Conservation (phyloP, 306 rosid genomes). For the Datisca glomerata region DNA sequence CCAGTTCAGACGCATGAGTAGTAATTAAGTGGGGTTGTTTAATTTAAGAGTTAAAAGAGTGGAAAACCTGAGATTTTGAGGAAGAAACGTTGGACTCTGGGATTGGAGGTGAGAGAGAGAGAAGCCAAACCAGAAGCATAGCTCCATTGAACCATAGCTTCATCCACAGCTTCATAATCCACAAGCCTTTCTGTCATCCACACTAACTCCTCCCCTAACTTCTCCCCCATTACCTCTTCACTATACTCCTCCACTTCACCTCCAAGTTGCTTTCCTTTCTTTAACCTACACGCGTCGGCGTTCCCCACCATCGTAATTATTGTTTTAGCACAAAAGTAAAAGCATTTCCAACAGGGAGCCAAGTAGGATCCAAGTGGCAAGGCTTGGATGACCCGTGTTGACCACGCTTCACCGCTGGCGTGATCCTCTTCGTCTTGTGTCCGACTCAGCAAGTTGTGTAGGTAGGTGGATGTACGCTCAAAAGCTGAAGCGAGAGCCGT, state of each 20-base stretch:
- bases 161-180: constrained; percentile 25
- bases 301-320: constrained; percentile 10
- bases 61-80: constrained; percentile 23
- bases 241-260: background rate
- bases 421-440: background rate
- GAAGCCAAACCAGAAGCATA: constrained; percentile 22
- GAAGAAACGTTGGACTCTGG: constrained; percentile 21
- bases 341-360: constrained; percentile 13
- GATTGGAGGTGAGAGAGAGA: constrained; percentile 15
- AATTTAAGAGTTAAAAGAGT: too few species aligned
- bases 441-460: constrained; percentile 8
- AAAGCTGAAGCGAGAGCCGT: constrained; percentile 20
- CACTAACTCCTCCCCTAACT: constrained; percentile 23
- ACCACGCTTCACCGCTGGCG: constrained; percentile 7
- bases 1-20: background rate
- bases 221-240: constrained; percentile 20
- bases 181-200: constrained; percentile 24
- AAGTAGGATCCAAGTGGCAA: constrained; percentile 22
- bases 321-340: constrained; percentile 12
- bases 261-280: background rate
- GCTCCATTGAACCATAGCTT: constrained; percentile 31
- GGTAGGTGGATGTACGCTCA: constrained; percentile 19
- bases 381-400: constrained; percentile 8
- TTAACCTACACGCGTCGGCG: constrained; percentile 3
- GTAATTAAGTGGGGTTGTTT: background rate